phyloP scores from a whole-genome alignment of 495 filamentous ascomycete species.

The Tuber umbilicatum region DNA sequence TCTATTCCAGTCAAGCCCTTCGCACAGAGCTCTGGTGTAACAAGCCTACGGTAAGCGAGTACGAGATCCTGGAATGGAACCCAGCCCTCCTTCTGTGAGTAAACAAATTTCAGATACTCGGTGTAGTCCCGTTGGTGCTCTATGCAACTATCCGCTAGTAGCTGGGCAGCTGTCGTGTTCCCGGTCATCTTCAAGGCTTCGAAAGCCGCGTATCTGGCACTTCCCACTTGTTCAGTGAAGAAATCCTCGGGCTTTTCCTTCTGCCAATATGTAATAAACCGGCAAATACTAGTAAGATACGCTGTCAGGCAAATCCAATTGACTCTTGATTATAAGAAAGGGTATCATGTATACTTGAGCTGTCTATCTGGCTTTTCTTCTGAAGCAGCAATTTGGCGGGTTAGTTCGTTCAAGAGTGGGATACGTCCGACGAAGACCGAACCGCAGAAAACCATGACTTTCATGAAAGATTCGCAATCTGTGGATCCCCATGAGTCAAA shows the following conservation, averaged over 20 bases:
- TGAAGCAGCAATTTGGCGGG: conserved; percentile 21
- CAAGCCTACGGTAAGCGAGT: conserved; percentile 21
- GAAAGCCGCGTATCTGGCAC: conserved; percentile 15
- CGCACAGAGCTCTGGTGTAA: conserved; percentile 15
- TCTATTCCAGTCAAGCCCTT: conserved; percentile 16
- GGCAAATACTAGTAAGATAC: conserved; percentile 18
- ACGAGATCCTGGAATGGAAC: conserved; percentile 19
- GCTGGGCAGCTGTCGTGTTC: conserved; percentile 14
- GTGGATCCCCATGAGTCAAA: background rate
- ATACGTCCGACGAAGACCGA: conserved; percentile 23
- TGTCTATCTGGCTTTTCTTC: conserved; percentile 23
- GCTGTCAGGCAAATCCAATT: background rate
- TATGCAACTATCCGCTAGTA: conserved; percentile 10
- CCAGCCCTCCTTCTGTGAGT: conserved; percentile 25
- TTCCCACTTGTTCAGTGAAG: conserved; percentile 18
- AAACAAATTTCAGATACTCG: conserved; percentile 14
- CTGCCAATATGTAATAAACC: conserved; percentile 29
- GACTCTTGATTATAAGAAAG: background rate
- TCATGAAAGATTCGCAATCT: conserved; percentile 10
- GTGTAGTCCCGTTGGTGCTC: conserved; percentile 15
- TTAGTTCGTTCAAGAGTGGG: conserved; percentile 18
- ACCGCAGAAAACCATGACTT: conserved; percentile 24
- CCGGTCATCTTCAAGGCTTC: conserved; percentile 16
- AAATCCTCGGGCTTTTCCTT: conserved; percentile 33
- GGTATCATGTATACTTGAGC: conserved; percentile 20